Percentiles rank a stretch among this genome's conserved stretches.
phyloP scores from a whole-genome alignment of 2,329 filamentous ascomycete genomes.

The Didymella exigua region DNA sequence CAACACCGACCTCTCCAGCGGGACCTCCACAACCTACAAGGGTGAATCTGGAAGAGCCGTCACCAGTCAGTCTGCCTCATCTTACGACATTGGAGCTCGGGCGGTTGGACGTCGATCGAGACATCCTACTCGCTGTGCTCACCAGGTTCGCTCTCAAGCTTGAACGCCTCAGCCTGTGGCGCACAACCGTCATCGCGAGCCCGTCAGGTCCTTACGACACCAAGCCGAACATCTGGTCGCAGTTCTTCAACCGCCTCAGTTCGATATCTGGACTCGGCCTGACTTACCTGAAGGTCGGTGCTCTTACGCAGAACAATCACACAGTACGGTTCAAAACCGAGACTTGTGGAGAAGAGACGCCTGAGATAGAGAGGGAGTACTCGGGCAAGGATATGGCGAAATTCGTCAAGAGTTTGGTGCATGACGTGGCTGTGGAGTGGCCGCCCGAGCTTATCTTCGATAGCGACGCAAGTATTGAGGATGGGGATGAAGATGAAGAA shows the following conservation, averaged over 20 bases:
- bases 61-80: constrained; percentile 19
- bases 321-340: constrained; percentile 21
- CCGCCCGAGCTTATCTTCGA: constrained; percentile 2
- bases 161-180: constrained; percentile 54
- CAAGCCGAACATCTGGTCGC: constrained; percentile 28
- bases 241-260: constrained; percentile 23
- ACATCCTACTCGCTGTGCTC: constrained; percentile 20
- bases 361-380: constrained; percentile 15
- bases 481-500: constrained; percentile 2
- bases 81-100: constrained; percentile 34
- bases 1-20: background rate
- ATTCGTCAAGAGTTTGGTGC: constrained; percentile 18
- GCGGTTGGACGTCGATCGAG: constrained; percentile 18
- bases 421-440: constrained; percentile 26
- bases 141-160: constrained; percentile 55
- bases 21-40: background rate
- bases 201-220: constrained; percentile 2
- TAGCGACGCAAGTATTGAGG: constrained; percentile 6
- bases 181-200: constrained; percentile 39
- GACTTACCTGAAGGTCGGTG: constrained; percentile 23
- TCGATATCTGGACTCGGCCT: constrained; percentile 20
- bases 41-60: constrained; percentile 9
- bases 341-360: background rate
- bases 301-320: constrained; percentile 22
- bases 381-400: constrained; percentile 21